Conservation (phyloP, 345 rosid species). For the Punica granatum region DNA sequence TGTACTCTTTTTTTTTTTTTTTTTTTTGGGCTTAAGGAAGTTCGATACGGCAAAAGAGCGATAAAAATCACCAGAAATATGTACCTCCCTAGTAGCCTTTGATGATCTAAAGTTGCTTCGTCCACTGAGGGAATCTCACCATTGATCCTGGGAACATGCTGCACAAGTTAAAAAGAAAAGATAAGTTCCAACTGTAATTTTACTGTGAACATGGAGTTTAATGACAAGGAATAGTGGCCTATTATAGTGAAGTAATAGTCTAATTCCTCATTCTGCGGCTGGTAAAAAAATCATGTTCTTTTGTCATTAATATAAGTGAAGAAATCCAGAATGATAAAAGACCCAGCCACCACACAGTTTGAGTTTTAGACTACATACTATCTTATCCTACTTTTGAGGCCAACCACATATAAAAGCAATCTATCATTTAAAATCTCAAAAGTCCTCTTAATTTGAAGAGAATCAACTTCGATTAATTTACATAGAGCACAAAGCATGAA, state of each 20-base stretch:
- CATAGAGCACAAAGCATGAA: background rate
- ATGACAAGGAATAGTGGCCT: background rate
- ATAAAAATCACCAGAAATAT: constrained; percentile 1
- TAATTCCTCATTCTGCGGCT: no score
- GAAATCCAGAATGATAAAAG: no score
- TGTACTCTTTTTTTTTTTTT: background rate
- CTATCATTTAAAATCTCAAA: background rate
- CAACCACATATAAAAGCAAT: background rate
- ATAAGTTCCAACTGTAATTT: background rate
- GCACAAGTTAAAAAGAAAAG: constrained; percentile 11
- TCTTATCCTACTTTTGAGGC: background rate
- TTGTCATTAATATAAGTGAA: no score
- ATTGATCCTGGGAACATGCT: constrained; percentile 56
- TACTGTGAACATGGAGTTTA: background rate
- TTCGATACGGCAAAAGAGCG: background rate
- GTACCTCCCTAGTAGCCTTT: constrained; percentile 56
- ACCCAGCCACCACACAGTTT: background rate
- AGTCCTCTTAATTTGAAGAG: background rate
- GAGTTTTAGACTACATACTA: background rate
- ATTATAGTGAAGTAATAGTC: background rate
- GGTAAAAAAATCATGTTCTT: background rate
- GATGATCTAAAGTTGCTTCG: constrained; percentile 57
- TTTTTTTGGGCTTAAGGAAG: no score
- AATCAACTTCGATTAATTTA: background rate
- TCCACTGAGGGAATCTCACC: constrained; percentile 59